Evolutionary conservation across 352 stramenopile species (phyloP).

Genomic region (Thraustochytrium sp.): DNA sequence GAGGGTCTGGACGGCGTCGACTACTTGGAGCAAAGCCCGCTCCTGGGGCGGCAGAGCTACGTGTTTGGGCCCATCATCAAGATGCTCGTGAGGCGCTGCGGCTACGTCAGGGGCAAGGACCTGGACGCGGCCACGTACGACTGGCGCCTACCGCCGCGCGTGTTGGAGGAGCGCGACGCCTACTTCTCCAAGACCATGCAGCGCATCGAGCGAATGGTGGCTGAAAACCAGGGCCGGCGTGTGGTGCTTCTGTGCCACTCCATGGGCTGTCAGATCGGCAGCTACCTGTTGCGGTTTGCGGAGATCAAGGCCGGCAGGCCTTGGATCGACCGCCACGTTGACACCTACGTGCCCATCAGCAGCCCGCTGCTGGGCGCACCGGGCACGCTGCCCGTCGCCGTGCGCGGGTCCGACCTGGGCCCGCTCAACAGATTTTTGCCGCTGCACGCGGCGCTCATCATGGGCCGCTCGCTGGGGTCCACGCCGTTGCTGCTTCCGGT

Average conservation of each 20-base stretch:
- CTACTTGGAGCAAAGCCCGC: conserved; percentile 46
- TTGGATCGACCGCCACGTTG: conserved; percentile 49
- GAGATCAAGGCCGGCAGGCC: conserved; percentile 23
- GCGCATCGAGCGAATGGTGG: conserved; percentile 51
- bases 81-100: conserved; percentile 19
- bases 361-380: conserved; percentile 47
- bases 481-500: neutral
- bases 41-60: neutral
- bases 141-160: conserved; percentile 50
- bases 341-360: conserved; percentile 47
- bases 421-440: conserved; percentile 25
- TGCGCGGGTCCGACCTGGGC: conserved; percentile 51
- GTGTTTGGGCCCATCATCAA: conserved; percentile 56
- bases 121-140: conserved; percentile 57
- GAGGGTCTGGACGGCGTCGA: conserved; percentile 52
- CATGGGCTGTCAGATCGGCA: conserved; percentile 49
- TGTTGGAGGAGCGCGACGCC: conserved; percentile 52
- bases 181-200: conserved; percentile 57
- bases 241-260: conserved; percentile 54
- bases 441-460: neutral
- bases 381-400: conserved; percentile 34
- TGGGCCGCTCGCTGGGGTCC: neutral
- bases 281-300: conserved; percentile 53
- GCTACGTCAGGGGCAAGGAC: neutral
- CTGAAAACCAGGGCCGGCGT: conserved; percentile 44